Percentiles rank a stretch among this genome's conserved stretches.
Evolutionary conservation across 2,329 filamentous ascomycete genomes (phyloP).

Genomic region (Dactylellina parvicollis): DNA sequence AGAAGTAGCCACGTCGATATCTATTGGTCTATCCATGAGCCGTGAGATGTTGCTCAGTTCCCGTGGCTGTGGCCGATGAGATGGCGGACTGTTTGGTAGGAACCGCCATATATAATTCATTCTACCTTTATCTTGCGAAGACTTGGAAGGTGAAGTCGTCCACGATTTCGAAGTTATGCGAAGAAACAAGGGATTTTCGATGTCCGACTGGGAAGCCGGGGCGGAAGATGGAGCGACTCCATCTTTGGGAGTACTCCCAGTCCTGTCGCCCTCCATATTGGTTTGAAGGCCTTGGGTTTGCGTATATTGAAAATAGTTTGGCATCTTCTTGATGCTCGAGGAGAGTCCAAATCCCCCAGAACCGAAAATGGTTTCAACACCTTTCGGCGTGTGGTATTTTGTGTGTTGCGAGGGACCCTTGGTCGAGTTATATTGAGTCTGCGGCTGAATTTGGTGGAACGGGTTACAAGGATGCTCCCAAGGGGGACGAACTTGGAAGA

Average conservation of each 20-base stretch:
- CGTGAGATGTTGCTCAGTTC: constrained; percentile 23
- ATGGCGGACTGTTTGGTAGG: not conserved
- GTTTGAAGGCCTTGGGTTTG: constrained; percentile 25
- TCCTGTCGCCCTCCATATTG: constrained; percentile 1
- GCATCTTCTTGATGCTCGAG: not conserved
- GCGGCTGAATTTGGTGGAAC: not conserved
- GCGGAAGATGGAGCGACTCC: not conserved
- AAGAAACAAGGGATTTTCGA: not conserved
- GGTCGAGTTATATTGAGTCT: not conserved
- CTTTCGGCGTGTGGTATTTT: constrained; percentile 40
- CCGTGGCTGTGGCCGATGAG: constrained; percentile 13
- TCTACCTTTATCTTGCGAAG: constrained; percentile 12
- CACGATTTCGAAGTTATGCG: not conserved
- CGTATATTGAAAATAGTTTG: not conserved
- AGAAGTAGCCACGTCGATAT: constrained; percentile 10
- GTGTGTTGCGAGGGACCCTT: constrained; percentile 33
- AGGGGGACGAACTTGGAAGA: not conserved
- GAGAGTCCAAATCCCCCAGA: too few relatives aligned
- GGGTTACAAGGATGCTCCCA: too few relatives aligned
- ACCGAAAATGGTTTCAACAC: not conserved
- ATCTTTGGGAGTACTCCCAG: constrained; percentile 7
- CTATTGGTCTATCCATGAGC: constrained; percentile 13
- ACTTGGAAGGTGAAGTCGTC: not conserved
- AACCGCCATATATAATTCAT: constrained; percentile 29
- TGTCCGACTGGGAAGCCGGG: not conserved